Base-by-base conservation (phyloP, 306 rosid species). In the Mimosa bimucronata region DNA sequence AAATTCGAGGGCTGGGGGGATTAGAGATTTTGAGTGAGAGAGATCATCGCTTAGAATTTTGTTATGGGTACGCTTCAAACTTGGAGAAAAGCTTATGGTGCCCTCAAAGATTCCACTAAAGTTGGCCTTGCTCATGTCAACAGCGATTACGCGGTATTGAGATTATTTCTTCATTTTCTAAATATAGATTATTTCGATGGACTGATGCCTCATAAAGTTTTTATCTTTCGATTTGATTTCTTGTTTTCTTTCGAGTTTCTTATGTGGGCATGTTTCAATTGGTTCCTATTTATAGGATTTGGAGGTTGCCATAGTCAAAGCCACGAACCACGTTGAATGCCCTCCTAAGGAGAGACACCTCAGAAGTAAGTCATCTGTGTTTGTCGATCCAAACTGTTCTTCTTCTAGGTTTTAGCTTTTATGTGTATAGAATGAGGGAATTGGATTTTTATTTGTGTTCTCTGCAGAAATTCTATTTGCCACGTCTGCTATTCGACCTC, bases 91-190 rank as follows among this genome's bases (percentile, higher is more conserved):
- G 99, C 97, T 48, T 96, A 93, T 69, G 99, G 99, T 40, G 98
- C 98, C 72, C 75, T 96, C 84, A 96, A 96, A 78, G 99, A 96
- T 83, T 23, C 88, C 79, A 93, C 99, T 88, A 96, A 91, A 96
- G 99, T 96, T 86, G 99, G 99, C 58, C 98, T 96, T 80, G 99
- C 99, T 72, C 98, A 93, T 80, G 99, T 96, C 97, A 96, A 96
- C 75, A 96, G 99, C 93, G 99, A 96, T 77, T 96, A 90, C 76
- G 99, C 98, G 90, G 81, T 86, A 83, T 40, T 67, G 13, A 69
- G 15, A 25, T 57, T 55, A 23, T 79, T 6, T 53, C 9, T 57
- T 10, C 50, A 23, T 42, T 31, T 82, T 74, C 73, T 53, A 75
- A 77, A 77, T 50, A 72, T 77, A 81, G 75, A 55, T 73, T 80